Conservation (phyloP, 2,329 filamentous ascomycete genomes). For the Alternaria atra region DNA sequence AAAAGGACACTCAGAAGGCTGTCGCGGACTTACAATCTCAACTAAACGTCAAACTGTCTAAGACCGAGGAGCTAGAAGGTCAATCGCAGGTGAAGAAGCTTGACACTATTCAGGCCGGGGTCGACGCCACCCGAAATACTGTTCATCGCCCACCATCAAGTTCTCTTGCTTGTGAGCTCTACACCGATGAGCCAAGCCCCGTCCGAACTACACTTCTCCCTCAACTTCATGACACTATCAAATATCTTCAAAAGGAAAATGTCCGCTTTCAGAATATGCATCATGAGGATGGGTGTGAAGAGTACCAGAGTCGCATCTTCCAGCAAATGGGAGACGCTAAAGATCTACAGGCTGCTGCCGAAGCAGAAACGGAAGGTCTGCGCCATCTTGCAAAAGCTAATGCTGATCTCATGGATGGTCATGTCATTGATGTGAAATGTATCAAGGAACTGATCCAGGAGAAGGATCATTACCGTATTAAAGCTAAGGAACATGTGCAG, state of each 20-base stretch:
- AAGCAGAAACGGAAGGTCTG: slow-evolving; percentile 5
- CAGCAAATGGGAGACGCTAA: slow-evolving; percentile 5
- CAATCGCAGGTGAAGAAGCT: neutral
- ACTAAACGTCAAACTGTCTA: neutral
- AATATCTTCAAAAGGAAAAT: neutral
- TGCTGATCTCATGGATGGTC: neutral
- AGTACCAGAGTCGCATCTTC: neutral
- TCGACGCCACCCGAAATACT: neutral
- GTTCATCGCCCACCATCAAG: neutral
- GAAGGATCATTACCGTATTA: neutral
- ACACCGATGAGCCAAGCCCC: neutral
- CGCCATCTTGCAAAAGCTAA: slow-evolving; percentile 1
- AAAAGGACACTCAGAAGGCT: neutral
- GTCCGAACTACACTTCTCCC: too few species aligned
- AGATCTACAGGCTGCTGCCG: neutral
- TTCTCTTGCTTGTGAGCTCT: neutral
- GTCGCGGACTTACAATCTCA: neutral
- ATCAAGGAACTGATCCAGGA: neutral
- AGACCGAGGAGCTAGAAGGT: neutral
- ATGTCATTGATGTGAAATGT: neutral
- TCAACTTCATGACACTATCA: neutral
- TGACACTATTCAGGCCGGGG: neutral
- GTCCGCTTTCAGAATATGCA: neutral
- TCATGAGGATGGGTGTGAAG: neutral
- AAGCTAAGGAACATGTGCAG: neutral